Base-by-base conservation (phyloP, 768 basidiomycete species). In the Kwoniella shandongensis region DNA sequence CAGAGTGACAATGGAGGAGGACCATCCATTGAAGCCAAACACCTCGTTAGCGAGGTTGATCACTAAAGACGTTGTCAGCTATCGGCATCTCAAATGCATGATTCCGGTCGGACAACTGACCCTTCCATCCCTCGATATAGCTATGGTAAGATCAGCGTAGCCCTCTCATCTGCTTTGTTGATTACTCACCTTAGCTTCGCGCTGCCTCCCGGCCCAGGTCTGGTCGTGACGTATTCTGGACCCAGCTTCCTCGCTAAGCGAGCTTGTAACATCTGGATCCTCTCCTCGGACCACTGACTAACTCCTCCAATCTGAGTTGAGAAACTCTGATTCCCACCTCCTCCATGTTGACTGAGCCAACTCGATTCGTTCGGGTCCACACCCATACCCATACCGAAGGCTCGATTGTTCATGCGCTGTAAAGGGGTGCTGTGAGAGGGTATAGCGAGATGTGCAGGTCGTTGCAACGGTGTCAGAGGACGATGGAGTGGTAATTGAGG, bases 1-100 rank as follows among this genome's bases (percentile, higher is more conserved):
- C 30, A 96, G 76, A 52, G 72, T 88, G 59, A 88, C 82, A 44
- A 94, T 80, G 45, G 76, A 87, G 1, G 89, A 88, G 59, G 87
- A 88, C 93, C 91, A 93, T 23, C 93, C 96, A 62, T 98, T 91
- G 80, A 91, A 97, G 1, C 94, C 94, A 77, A 99, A 98, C 40
- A 98, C 88, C 63, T 99, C 94, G 74, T 99, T 99, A 1, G 94
- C 96, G 22, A 99, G 82, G 70, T 93, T 94, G 76, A 99, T 96
- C 35, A 92, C 86, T 78, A 56, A 20, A 22, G 1, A 38, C n/a
- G 13, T 3, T 36, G 25, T 56, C 26, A 56, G 54, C 30, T 56
- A 25, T 26, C 27, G 2, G 7, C n/a, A n/a, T n/a, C n/a, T 15
- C 44, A 3, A 11, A 4, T 17, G 22, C 6, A 32, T n/a, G n/a